phyloP scores from a whole-genome alignment of 2,329 filamentous ascomycete genomes.

The Sclerotinia sclerotiorum region DNA sequence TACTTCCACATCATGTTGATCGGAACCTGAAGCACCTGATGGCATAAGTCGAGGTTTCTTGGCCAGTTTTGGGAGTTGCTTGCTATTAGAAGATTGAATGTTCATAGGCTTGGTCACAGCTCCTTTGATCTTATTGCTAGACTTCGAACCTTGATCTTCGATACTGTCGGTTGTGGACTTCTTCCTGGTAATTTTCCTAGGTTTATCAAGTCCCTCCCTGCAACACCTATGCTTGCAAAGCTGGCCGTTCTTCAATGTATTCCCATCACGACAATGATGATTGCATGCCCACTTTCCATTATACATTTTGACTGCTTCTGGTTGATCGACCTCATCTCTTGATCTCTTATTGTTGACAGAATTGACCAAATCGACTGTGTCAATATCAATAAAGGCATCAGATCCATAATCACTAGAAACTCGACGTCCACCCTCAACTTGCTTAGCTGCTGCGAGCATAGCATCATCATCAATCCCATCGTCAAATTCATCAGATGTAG shows the following conservation, averaged over 20 bases:
- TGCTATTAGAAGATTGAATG: not conserved
- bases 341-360: slow-evolving; percentile 6
- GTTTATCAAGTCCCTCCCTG: slow-evolving; percentile 67
- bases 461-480: slow-evolving; percentile 46
- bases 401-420: slow-evolving; percentile 31
- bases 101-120: not conserved
- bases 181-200: slow-evolving; percentile 38
- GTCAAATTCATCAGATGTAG: slow-evolving; percentile 35
- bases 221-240: slow-evolving; percentile 73
- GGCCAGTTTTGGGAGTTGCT: not conserved
- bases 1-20: slow-evolving; percentile 32
- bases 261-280: slow-evolving; percentile 57
- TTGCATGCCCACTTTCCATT: slow-evolving; percentile 77
- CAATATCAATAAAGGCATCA: slow-evolving; percentile 56
- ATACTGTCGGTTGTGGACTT: slow-evolving; percentile 13
- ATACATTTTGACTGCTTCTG: slow-evolving; percentile 52
- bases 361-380: slow-evolving; percentile 40
- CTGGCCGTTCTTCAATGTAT: slow-evolving; percentile 43
- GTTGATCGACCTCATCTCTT: slow-evolving; percentile 7
- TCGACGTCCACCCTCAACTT: slow-evolving; percentile 26
- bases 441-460: slow-evolving; percentile 42
- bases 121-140: not conserved
- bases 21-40: not conserved
- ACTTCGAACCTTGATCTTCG: not conserved
- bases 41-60: not conserved